Conservation (phyloP, 441 rosid genomes). For the Heliophila coronopifolia region DNA sequence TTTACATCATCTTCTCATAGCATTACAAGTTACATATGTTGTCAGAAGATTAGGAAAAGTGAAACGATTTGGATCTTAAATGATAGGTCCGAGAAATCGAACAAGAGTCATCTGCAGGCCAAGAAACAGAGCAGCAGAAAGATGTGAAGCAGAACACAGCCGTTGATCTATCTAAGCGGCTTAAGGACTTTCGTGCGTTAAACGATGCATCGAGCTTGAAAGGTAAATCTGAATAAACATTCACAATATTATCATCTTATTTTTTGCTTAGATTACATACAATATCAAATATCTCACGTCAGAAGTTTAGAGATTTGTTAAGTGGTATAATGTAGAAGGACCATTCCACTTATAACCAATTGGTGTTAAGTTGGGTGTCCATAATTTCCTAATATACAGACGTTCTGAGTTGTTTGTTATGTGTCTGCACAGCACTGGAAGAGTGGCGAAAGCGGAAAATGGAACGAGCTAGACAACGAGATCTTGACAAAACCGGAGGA, state of each 20-base stretch:
- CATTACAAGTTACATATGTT: not conserved
- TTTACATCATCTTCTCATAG: not conserved
- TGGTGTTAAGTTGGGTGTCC: too few relatives aligned
- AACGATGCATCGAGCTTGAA: constrained; percentile 65
- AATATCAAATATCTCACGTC: too few relatives aligned
- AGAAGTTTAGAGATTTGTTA: too few relatives aligned
- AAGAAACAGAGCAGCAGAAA: constrained; percentile 41
- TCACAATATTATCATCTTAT: not conserved
- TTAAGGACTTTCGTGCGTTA: constrained; percentile 51
- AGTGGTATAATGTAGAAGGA: too few relatives aligned
- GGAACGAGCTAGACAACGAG: constrained; percentile 70
- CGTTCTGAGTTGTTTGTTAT: constrained; percentile 13
- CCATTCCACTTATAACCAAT: too few relatives aligned
- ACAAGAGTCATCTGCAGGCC: constrained; percentile 52
- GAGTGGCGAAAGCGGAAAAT: constrained; percentile 91
- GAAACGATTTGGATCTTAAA: not conserved
- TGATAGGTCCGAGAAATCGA: constrained; percentile 77
- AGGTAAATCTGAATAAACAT: constrained; percentile 35
- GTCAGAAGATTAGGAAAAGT: too few relatives aligned
- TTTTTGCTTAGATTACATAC: not conserved
- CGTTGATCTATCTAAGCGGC: constrained; percentile 74
- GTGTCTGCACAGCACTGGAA: constrained; percentile 49
- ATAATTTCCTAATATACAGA: too few relatives aligned
- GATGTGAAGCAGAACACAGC: constrained; percentile 47
- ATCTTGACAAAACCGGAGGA: constrained; percentile 55